phyloP scores from a whole-genome alignment of 441 rosid species.

The Adansonia rubrostipa region DNA sequence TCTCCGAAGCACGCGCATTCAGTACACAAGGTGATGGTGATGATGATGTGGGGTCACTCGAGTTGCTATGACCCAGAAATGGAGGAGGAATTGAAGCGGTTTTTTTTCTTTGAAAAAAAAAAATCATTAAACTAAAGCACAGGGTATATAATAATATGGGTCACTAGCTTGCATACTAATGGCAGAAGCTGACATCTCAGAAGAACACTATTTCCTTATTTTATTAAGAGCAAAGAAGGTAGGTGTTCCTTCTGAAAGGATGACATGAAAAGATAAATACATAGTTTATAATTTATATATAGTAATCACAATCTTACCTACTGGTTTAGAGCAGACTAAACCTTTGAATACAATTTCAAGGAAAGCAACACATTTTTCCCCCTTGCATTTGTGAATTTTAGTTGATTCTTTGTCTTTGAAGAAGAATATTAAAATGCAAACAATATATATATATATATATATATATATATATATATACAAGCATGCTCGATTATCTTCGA shows the following conservation, averaged over 20 bases:
- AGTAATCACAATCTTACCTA: background rate
- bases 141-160: conserved; percentile 4
- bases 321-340: background rate
- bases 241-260: conserved; percentile 16
- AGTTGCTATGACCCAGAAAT: conserved; percentile 25
- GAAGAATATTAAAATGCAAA: background rate
- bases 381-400: conserved; percentile 1
- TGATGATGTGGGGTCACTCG: conserved; percentile 26
- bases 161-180: conserved; percentile 18
- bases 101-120: too few relatives aligned
- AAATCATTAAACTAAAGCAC: background rate
- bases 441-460: background rate
- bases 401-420: background rate
- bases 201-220: background rate
- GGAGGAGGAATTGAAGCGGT: conserved; percentile 17
- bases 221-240: conserved; percentile 11
- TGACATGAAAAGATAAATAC: background rate
- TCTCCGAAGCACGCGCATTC: conserved; percentile 52
- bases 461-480: too few relatives aligned
- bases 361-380: background rate
- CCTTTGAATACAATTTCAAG: conserved; percentile 2
- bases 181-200: conserved; percentile 26
- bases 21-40: conserved; percentile 28
- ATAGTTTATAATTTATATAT: background rate
- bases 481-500: background rate